Evolutionary conservation across 495 filamentous ascomycete genomes (phyloP).

Genomic region (Aspergillus indologenus): DNA sequence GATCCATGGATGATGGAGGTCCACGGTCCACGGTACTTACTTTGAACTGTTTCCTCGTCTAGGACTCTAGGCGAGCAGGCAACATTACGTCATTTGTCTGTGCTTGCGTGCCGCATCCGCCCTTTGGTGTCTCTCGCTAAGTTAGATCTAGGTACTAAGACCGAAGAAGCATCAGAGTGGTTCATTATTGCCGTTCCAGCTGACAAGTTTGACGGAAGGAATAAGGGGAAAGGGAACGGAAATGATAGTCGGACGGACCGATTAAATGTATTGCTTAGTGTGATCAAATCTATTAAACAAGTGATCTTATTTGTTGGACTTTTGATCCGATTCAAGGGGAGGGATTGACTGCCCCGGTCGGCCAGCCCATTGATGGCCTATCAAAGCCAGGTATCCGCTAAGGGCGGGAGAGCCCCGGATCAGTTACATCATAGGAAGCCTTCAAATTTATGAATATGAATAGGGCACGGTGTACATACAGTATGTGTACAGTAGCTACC

Average conservation of each 20-base stretch:
- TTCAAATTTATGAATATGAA: too few species aligned
- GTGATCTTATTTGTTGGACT: conserved; percentile 4
- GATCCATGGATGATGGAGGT: neutral
- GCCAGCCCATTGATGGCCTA: neutral
- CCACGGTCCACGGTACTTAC: neutral
- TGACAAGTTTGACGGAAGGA: neutral
- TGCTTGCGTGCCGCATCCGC: neutral
- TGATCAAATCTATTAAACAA: neutral
- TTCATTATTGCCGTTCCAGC: neutral
- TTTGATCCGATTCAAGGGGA: conserved; percentile 7
- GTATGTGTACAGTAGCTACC: too few species aligned
- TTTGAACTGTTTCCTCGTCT: neutral
- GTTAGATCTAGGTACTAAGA: neutral
- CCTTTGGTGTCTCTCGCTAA: neutral
- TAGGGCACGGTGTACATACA: too few species aligned
- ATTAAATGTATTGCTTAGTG: neutral
- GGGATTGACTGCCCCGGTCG: neutral
- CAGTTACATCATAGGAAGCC: neutral
- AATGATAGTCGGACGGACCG: neutral
- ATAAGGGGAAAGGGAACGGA: neutral
- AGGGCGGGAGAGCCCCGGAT: neutral
- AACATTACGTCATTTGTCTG: neutral
- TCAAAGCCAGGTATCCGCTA: neutral
- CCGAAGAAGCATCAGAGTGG: neutral
- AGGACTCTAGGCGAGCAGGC: neutral